These are phyloP conservation scores for Pichia sp. DNA, from an alignment of 1,139 yeast species.

Conservation along the genomic window DNA sequence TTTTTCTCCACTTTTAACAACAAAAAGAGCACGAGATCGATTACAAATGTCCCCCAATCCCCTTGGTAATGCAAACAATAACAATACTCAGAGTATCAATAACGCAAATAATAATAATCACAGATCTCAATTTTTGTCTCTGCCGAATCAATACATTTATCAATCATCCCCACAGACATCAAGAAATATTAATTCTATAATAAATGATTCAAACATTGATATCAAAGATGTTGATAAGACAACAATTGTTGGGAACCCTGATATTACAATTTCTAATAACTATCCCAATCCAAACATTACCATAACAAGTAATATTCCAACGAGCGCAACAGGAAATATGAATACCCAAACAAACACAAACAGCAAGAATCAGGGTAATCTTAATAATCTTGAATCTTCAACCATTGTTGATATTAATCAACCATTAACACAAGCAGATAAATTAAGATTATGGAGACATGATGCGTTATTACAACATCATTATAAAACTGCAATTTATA, in stretches of 20 bases:
- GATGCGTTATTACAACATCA: constrained; percentile 93
- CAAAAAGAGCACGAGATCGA: constrained; percentile 39
- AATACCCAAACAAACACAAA: not conserved
- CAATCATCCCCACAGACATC: constrained; percentile 17
- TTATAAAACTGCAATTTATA: constrained; percentile 79
- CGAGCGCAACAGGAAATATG: not conserved
- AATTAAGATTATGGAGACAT: constrained; percentile 85
- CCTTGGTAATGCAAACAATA: constrained; percentile 24
- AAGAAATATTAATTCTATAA: constrained; percentile 2
- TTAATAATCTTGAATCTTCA: constrained; percentile 10
- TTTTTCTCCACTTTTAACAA: constrained; percentile 52
- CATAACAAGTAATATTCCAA: not conserved
- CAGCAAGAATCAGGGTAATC: not conserved
- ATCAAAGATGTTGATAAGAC: not conserved
- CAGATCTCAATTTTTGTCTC: constrained; percentile 2
- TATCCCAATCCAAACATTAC: not conserved
- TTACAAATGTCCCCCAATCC: constrained; percentile 55
- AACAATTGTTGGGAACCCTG: not conserved
- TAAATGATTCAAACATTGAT: constrained; percentile 2
- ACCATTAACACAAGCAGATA: constrained; percentile 75
- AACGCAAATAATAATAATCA: not conserved
- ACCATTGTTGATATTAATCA: constrained; percentile 17
- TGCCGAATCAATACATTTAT: constrained; percentile 13
- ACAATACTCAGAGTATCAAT: constrained; percentile 13
- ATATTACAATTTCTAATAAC: not conserved